Evolutionary conservation across 495 filamentous ascomycete genomes (phyloP), one percentile per base, ranked within the genome.

Genomic region (Parathielavia hyrcaniae): DNA sequence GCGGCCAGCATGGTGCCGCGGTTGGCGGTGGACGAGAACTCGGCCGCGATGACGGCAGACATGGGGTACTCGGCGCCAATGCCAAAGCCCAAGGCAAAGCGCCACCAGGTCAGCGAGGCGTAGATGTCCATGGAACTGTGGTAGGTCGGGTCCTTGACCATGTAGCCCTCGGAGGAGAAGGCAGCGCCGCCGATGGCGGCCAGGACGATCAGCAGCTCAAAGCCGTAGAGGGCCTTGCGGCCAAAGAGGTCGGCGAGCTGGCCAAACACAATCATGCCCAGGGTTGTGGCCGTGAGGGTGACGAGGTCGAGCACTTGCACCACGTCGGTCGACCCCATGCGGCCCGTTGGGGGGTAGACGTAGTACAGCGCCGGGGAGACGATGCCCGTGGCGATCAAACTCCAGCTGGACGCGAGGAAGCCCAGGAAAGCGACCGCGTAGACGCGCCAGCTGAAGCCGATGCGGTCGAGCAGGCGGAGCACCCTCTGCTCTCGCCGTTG

Each of bases 1-100:
- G 47, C 47, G 13, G 32, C 47, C 14, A 49, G 46, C 14, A 49
- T 23, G 3, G 46, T 17, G 2, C 46, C 46, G 46, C 46, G 46
- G 4, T 23, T 16, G 19, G 13, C 46, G 5, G 46, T 49, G 2
- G 46, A 49, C 1, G 46, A 49, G 46, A 49, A 49, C 26, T 49
- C 46, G 26, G 46, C 46, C 5, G 46, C 46, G 12, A 49, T 49
- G 16, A 49, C 46, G 1, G 46, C 13, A 17, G 46, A 49, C 46
- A 49, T 49, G 26, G 46, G 46, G 30, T 49, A 49, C 46, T 49
- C 46, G 9, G 46, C 46, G 7, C 46, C 46, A 1, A 49, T 49
- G 9, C 46, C 46, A 49, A 49, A 49, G 4, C 46, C 46, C 3
- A 49, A 23, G 34, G 46, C 26, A 49, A 49, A 49, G 0, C 46